These are phyloP conservation scores for Apiotrichum gamsii DNA, from an alignment of 1,284 basidiomycete species.

Conservation along the genomic window DNA sequence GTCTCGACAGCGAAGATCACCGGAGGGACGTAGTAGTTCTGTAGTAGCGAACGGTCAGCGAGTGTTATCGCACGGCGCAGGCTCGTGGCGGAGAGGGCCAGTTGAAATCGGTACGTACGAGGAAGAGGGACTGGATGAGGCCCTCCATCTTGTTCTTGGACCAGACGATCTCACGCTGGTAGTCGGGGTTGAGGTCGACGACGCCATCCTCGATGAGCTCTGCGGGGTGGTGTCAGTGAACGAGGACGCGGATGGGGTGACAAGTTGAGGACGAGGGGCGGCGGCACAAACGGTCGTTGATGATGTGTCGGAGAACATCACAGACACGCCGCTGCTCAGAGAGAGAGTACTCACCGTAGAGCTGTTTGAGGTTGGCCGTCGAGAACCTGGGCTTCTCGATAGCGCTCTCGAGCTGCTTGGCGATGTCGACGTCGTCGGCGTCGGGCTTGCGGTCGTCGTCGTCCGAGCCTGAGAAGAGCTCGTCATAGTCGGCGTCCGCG, in stretches of 20 bases:
- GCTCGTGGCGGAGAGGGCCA: not conserved
- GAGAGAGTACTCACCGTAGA: constrained; percentile 26
- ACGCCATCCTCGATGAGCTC: constrained; percentile 32
- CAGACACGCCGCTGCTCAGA: too few relatives aligned
- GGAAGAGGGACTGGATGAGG: constrained; percentile 34
- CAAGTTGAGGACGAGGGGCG: too few relatives aligned
- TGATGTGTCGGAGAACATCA: too few relatives aligned
- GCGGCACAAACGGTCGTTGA: too few relatives aligned
- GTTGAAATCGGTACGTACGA: constrained; percentile 28
- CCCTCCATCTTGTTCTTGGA: constrained; percentile 23
- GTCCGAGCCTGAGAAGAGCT: constrained; percentile 23
- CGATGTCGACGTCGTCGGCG: constrained; percentile 12
- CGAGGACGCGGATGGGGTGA: not conserved
- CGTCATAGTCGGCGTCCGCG: constrained; percentile 29
- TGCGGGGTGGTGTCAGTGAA: not conserved
- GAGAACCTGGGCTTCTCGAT: constrained; percentile 25
- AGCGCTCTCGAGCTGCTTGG: constrained; percentile 17
- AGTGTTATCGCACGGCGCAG: not conserved
- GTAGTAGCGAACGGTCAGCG: not conserved
- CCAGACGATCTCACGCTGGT: constrained; percentile 47
- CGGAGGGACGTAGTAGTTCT: constrained; percentile 45
- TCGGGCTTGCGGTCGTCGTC: constrained; percentile 22
- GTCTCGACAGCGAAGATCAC: constrained; percentile 35
- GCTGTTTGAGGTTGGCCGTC: constrained; percentile 19
- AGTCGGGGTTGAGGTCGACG: constrained; percentile 35